phyloP scores from a whole-genome alignment of 2,329 filamentous ascomycete genomes.

The Colletotrichum agaves region DNA sequence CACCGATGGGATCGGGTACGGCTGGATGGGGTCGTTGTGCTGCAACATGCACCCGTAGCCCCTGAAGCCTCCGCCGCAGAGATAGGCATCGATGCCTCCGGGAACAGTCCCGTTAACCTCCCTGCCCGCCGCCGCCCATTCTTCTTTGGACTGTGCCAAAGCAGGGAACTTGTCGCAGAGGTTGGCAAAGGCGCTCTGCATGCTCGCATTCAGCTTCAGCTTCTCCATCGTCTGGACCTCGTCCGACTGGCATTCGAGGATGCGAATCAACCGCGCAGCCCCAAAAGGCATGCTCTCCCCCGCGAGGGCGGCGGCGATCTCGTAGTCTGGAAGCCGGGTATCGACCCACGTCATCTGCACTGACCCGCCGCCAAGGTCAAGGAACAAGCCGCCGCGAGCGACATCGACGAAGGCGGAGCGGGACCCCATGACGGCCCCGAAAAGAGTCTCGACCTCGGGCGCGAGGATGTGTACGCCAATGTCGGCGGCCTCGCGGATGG shows the following conservation, averaged over 20 bases:
- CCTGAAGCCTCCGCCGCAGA: conserved; percentile 90
- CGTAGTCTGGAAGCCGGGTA: conserved; percentile 58
- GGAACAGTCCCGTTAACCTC: conserved; percentile 38
- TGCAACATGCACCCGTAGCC: conserved; percentile 93
- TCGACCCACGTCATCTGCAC: conserved; percentile 74
- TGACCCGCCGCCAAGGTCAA: conserved; percentile 84
- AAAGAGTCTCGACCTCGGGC: conserved; percentile 83
- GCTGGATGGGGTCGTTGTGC: conserved; percentile 76
- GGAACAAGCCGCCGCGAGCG: conserved; percentile 74
- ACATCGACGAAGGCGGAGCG: conserved; percentile 77
- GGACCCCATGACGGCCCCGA: conserved; percentile 82
- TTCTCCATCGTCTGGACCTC: conserved; percentile 58
- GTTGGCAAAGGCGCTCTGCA: conserved; percentile 69
- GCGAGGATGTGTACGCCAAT: conserved; percentile 78
- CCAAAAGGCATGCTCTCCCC: conserved; percentile 71
- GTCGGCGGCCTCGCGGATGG: conserved; percentile 69
- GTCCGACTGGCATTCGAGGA: conserved; percentile 55
- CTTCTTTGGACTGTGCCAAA: conserved; percentile 53
- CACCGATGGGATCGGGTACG: conserved; percentile 86
- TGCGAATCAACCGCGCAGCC: conserved; percentile 65
- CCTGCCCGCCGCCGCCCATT: conserved; percentile 43
- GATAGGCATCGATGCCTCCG: conserved; percentile 76
- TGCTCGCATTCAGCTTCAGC: conserved; percentile 64
- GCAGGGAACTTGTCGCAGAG: conserved; percentile 60
- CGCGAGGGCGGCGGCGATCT: conserved; percentile 61